Percentiles rank a stretch among this genome's conserved stretches.
Evolutionary conservation across 805 yeast species (phyloP).

Genomic region (Scheffersomyces coipomensis): DNA sequence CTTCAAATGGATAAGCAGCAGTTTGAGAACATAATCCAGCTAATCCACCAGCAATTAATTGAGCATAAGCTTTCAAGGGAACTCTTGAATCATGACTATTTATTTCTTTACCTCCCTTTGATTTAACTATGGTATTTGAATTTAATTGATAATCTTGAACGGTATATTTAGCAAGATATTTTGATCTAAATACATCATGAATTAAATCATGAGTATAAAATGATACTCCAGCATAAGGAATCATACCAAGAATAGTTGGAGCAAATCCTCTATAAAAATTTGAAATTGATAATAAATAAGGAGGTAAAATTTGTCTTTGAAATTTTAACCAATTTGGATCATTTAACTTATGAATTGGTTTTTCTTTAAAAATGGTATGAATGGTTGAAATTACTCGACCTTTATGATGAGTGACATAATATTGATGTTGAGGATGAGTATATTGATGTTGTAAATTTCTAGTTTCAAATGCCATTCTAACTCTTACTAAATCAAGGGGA

Average conservation of each 20-base stretch:
- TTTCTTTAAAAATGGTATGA: conserved; percentile 28
- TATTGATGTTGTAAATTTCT: conserved; percentile 26
- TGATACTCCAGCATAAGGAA: conserved; percentile 97
- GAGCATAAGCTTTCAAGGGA: conserved; percentile 89
- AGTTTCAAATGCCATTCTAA: conserved; percentile 88
- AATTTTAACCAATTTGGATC: conserved; percentile 39
- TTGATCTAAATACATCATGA: conserved; percentile 82
- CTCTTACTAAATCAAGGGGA: conserved; percentile 88
- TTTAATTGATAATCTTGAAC: conserved; percentile 19
- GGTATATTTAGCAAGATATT: conserved; percentile 51
- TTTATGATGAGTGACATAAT: conserved; percentile 24
- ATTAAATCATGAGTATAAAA: conserved; percentile 90
- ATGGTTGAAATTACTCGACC: conserved; percentile 35
- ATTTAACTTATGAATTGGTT: conserved; percentile 29
- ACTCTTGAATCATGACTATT: conserved; percentile 45
- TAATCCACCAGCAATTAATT: conserved; percentile 89
- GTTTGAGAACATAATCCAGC: conserved; percentile 96
- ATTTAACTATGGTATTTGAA: conserved; percentile 1
- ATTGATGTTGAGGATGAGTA: conserved; percentile 19
- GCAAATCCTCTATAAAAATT: conserved; percentile 93
- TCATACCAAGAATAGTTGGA: conserved; percentile 92
- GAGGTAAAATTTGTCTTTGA: conserved; percentile 32
- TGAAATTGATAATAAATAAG: conserved; percentile 34
- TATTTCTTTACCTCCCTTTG: conserved; percentile 15
- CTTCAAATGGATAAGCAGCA: conserved; percentile 96